Evolutionary conservation across 2,329 filamentous ascomycete species (phyloP).

Genomic region (Metarhizium anisopliae): DNA sequence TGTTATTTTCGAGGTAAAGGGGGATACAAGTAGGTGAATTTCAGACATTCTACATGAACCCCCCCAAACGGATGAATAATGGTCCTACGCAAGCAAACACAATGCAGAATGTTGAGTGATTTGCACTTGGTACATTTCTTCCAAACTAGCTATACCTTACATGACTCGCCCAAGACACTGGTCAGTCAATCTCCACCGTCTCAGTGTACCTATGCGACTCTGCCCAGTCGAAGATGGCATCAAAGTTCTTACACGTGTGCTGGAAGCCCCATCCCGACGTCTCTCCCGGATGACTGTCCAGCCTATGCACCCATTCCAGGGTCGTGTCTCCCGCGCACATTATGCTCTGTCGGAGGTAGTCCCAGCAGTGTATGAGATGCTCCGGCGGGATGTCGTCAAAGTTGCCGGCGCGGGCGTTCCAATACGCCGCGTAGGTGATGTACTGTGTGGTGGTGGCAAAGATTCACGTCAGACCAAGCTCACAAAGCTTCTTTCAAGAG

Average conservation of each 20-base stretch:
- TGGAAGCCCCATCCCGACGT: slow-evolving; percentile 11
- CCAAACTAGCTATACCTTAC: no score
- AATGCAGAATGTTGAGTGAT: not conserved
- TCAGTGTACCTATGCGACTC: slow-evolving; percentile 7
- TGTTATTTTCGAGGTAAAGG: no score
- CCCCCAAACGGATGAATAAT: no score
- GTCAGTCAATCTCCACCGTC: slow-evolving; percentile 1
- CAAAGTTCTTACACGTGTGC: slow-evolving; percentile 18
- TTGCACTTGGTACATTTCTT: not conserved
- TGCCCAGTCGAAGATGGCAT: slow-evolving; percentile 14
- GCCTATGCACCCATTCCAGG: slow-evolving; percentile 27
- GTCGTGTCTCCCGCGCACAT: slow-evolving; percentile 37
- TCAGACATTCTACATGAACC: no score
- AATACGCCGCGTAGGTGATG: slow-evolving; percentile 6
- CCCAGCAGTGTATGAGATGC: slow-evolving; percentile 41
- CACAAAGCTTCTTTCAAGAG: not conserved
- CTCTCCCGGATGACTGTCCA: not conserved
- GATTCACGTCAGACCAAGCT: not conserved
- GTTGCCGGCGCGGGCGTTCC: slow-evolving; percentile 10
- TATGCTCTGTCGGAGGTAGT: slow-evolving; percentile 37
- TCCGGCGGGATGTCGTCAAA: not conserved
- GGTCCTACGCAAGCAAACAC: not conserved
- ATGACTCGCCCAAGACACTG: not conserved
- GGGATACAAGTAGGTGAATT: no score
- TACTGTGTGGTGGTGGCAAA: not conserved